Conservation (phyloP, 1,139 yeast genomes). For the Candida sp. region DNA sequence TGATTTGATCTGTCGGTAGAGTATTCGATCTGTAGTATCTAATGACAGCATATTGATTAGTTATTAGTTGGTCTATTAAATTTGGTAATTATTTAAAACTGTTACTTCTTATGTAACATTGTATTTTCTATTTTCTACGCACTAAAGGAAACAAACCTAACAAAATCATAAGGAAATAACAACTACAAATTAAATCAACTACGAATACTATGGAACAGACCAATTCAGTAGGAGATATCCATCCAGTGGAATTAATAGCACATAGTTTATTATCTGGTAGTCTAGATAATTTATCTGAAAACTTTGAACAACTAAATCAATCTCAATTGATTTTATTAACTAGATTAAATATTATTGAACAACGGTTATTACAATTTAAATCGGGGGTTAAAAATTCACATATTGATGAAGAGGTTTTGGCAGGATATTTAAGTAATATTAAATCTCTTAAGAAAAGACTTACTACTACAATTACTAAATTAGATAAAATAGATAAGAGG, state of each 20-base stretch:
- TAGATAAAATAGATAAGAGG: slow-evolving; percentile 33
- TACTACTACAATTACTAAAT: slow-evolving; percentile 20
- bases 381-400: slow-evolving; percentile 12
- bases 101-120: too few relatives aligned
- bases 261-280: slow-evolving; percentile 54
- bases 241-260: slow-evolving; percentile 55
- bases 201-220: too few relatives aligned
- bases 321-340: slow-evolving; percentile 54
- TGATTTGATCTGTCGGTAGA: slow-evolving; percentile 29
- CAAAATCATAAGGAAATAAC: too few relatives aligned
- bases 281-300: slow-evolving; percentile 47
- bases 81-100: too few relatives aligned
- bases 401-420: slow-evolving; percentile 18
- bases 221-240: slow-evolving; percentile 25
- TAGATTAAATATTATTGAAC: slow-evolving; percentile 42
- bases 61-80: too few relatives aligned
- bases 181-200: too few relatives aligned
- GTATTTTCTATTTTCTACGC: too few relatives aligned
- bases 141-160: too few relatives aligned
- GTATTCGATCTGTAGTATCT: slow-evolving; percentile 16
- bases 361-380: slow-evolving; percentile 25
- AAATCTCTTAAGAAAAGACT: slow-evolving; percentile 31
- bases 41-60: not conserved
- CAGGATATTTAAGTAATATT: slow-evolving; percentile 28
- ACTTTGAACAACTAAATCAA: slow-evolving; percentile 51